Base-by-base conservation (phyloP, 2,329 filamentous ascomycete species). In the Beauveria asiatica region DNA sequence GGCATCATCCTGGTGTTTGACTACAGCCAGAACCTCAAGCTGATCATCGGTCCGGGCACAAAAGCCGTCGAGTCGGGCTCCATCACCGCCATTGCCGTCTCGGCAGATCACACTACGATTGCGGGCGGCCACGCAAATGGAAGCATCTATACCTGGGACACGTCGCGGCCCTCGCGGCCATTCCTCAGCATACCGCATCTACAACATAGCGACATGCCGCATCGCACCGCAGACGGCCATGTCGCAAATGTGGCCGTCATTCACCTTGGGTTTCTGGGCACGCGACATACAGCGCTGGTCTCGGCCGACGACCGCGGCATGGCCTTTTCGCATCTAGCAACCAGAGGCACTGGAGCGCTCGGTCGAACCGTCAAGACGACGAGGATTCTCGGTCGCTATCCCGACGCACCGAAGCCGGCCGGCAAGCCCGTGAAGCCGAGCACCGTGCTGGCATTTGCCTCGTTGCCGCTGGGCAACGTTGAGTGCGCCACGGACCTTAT, bases 301-400 rank as follows among this genome's bases (percentile, higher is more conserved):
- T 99, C 94, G 4, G 94, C 94, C 2, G 92, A 99, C 73, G 90
- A 96, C 68, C 85, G 85, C 53, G 94, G 95, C 21, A 99, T 99
- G 95, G 93, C 94, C 0, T 99, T 99, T 72, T 97, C 94, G 3
- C 95, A 99, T 73, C 82, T 99, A 10, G 95, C 94, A 10, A 96
- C 91, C 10, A 83, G 95, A 67, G 95, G 94, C 1, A 87, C 95
- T 42, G 94, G 94, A 3, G 83, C 92, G 25, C 81, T 99, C 23
- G 92, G 88, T 6, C 84, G 94, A 61, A 87, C 85, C 0, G 89
- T 99, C 51, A 96, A 91, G 75, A 96, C 91, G 0, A 93, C 89
- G 2, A 83, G 95, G 62, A 92, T 99, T 62, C 76, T 99, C 6
- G 94, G 95, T 7, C 84, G 94, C 56, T 99, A 99, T 74, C 93